Evolutionary conservation across 306 rosid species (phyloP).

Genomic region (Acacia confusa): DNA sequence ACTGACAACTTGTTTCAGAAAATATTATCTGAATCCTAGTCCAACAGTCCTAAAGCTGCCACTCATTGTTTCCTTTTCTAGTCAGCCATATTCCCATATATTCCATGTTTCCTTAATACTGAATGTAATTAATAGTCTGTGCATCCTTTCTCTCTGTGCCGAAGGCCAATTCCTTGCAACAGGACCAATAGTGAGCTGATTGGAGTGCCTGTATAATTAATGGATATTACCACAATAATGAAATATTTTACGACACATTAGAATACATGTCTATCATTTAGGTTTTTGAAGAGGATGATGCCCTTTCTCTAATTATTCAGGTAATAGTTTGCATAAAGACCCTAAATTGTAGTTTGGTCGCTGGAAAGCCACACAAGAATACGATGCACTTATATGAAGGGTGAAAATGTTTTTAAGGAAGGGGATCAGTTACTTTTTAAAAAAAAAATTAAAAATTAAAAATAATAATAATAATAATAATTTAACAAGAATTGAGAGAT

Average conservation of each 20-base stretch:
- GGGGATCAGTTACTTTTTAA: not conserved
- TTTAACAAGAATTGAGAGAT: not conserved
- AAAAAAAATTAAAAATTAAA: no score
- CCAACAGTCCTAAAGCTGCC: not conserved
- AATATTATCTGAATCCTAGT: not conserved
- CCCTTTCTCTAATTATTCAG: not conserved
- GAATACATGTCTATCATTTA: not conserved
- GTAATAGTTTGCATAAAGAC: not conserved
- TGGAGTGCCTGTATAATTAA: slow-evolving; percentile 4
- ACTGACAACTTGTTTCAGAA: not conserved
- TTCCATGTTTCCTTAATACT: not conserved
- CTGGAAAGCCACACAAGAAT: not conserved
- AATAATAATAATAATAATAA: no score
- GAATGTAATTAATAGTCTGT: not conserved
- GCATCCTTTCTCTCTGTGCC: not conserved
- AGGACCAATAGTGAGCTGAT: not conserved
- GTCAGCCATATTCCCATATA: not conserved
- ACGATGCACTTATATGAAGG: not conserved
- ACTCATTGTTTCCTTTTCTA: not conserved
- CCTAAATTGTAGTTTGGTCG: not conserved
- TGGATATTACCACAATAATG: not conserved
- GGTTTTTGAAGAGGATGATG: not conserved
- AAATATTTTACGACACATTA: not conserved
- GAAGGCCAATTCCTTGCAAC: not conserved
- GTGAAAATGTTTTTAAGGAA: not conserved